Evolutionary conservation across 2,329 filamentous ascomycete species (phyloP), one percentile per base, ranked within the genome.

Genomic region (Sclerotinia minor): DNA sequence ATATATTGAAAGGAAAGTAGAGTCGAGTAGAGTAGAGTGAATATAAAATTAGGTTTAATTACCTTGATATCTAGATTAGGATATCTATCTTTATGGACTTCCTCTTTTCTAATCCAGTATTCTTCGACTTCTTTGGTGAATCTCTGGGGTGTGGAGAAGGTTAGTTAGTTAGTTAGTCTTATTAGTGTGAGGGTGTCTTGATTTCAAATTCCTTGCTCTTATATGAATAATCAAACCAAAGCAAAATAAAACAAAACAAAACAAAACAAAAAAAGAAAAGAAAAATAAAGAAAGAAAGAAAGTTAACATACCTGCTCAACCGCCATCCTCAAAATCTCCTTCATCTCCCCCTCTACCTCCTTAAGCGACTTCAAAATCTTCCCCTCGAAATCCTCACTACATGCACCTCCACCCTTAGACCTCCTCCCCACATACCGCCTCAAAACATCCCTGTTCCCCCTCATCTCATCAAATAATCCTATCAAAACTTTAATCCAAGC

Each of bases 381-480:
- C 1, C 47, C 59, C 21, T 26, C 45, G 5, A 35, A 1, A 7
- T 35, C 35, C 7, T 35, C 35, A 35, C 35, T 8, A 35, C 35
- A 2, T 9, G 6, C n/a, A 24, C n/a, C 15, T 29, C 15, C 15
- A 24, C 2, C n/a, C 7, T 45, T 38, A 24, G 2, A 15, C 13
- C 59, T 38, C 59, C 21, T 21, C 0, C 59, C 59, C 2, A 61
- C 59, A 38, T 26, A 61, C 0, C 21, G n/a, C n/a, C 59, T 61
- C 59, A 61, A 24, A 8, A 38, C 8, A 24, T 50, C 59, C 29
- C 45, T 38, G 13, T 38, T 19, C 15, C 21, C 17, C 8, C 45
- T 50, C 59, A 61, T 61, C 15, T 61, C 59, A 17, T 61, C 59
- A 38, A 50, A 61, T 21, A 61, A 26, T 1, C 59, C 59, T 7